Evolutionary conservation across 1,284 basidiomycete species (phyloP), one percentile per base, ranked within the genome.

Genomic region (Cryptococcus sp.): DNA sequence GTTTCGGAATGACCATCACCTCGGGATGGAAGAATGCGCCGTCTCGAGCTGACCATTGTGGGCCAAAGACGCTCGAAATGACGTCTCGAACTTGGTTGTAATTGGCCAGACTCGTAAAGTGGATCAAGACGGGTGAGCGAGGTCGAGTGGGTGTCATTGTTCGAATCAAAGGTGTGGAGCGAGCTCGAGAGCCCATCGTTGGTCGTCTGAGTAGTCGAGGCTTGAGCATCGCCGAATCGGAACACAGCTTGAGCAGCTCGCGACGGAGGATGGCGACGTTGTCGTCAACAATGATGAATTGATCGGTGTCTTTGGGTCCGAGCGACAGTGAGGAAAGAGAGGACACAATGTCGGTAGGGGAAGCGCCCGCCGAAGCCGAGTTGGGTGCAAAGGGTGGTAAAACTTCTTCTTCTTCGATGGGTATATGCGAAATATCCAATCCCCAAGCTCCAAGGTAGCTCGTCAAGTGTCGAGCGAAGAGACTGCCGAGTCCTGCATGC

Each of bases 391-490:
- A 34, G 32, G 31, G 23, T 24, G 41, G n/a, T n/a, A 49, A 37
- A 1, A 39, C 28, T 22, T 61, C 57, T 6, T 68, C 67, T 5
- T 62, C 60, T 34, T 74, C 72, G 24, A 71, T 78, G 4, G 87
- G 83, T 32, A 89, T 78, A 70, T 90, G 88, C 45, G 81, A 84
- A 38, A 95, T 84, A 61, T 94, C 88, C 79, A 95, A 80, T 16
- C 90, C 90, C 91, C 92, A 95, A 4, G 86, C 81, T n/a, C 86
- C 87, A 48, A 95, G 79, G 71, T 93, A 93, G 58, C 84, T 86
- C 31, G 89, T 90, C 23, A 97, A 76, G 68, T 93, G 88, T 43
- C 87, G 85, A 0, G 90, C 90, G 63, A 95, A 97, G 0, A 84
- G 81, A 37, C 87, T 87, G 51, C 81, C 82, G 12, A 86, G 79